These are phyloP conservation scores for Schwanniomyces etchellsii DNA, from an alignment of 1,139 yeast genomes.

Conservation along the genomic window DNA sequence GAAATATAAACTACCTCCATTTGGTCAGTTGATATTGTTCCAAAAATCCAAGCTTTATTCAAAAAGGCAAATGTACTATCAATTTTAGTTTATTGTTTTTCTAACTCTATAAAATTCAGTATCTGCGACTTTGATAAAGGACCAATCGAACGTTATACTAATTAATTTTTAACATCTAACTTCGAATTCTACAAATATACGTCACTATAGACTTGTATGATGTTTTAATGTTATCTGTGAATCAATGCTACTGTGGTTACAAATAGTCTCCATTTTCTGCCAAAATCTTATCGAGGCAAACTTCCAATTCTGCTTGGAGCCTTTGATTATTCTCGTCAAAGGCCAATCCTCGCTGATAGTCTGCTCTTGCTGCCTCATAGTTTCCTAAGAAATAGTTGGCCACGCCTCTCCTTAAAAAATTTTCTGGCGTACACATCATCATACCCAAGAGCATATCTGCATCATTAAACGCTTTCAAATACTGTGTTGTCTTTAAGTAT, in stretches of 20 bases:
- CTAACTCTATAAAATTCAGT: too few species aligned
- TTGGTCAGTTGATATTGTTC: too few species aligned
- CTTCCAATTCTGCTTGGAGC: constrained; percentile 35
- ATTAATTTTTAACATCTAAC: too few species aligned
- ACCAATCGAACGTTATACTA: too few species aligned
- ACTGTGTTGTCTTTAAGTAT: constrained; percentile 56
- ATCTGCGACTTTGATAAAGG: too few species aligned
- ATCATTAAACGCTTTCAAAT: constrained; percentile 74
- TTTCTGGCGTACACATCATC: constrained; percentile 69
- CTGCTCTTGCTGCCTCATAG: constrained; percentile 66
- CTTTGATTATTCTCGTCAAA: constrained; percentile 51
- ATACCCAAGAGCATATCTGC: constrained; percentile 65
- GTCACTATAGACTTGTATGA: too few species aligned
- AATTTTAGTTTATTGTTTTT: too few species aligned
- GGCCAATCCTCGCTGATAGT: constrained; percentile 72
- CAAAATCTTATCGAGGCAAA: constrained; percentile 40
- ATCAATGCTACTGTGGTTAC: too few species aligned
- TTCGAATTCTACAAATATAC: too few species aligned
- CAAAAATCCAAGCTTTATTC: too few species aligned
- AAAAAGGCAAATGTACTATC: too few species aligned
- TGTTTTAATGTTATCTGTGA: too few species aligned
- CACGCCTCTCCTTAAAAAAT: constrained; percentile 77
- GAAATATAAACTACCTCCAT: constrained; percentile 1
- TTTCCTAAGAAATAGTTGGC: constrained; percentile 67
- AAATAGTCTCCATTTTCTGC: constrained; percentile 49